Evolutionary conservation across 2,329 filamentous ascomycete genomes (phyloP), one percentile per base, ranked within the genome.

Genomic region (Fusarium nygamai): DNA sequence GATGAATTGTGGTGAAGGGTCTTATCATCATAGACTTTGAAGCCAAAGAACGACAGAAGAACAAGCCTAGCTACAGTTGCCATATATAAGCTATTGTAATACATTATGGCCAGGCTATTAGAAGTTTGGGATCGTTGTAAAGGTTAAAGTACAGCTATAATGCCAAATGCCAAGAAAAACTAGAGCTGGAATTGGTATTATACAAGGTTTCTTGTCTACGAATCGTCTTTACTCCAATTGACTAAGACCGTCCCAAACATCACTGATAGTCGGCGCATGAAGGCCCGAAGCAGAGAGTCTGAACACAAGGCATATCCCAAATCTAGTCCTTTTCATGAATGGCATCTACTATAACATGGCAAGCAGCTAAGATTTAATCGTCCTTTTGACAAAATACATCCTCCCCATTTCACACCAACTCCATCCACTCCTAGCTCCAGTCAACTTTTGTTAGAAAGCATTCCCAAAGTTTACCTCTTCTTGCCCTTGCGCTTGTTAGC

Each of bases 401-500:
- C 29, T 39, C 71, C 36, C 50, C 47, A 16, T 69, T 39, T 34
- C 53, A 61, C 50, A 34, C 41, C 72, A 67, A 46, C 39, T 68
- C 44, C 60, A 58, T 58, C 44, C 60, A 50, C 58, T 47, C 44
- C 58, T 17, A 39, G 34, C 57, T 34, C 54, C 34, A 44, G 61
- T 53, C 41, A 31, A 46, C 53, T 57, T 46, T 50, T 27, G n/a
- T 46, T 50, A 36, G 47, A 51, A 50, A 46, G 27, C 34, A 43
- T 50, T 58, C 58, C 38, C 31, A 17, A 33, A 27, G n/a, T 73
- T 84, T 78, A 89, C 82, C 84, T 86, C 84, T 89, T 90, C 84
- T 86, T 89, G 78, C 82, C 83, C 82, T 85, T 88, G 71, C 87
- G 81, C 83, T 88, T 89, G 83, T 84, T 88, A 61, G 85, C 82